phyloP scores from a whole-genome alignment of 306 rosid genomes.

The Carpinus viminea region DNA sequence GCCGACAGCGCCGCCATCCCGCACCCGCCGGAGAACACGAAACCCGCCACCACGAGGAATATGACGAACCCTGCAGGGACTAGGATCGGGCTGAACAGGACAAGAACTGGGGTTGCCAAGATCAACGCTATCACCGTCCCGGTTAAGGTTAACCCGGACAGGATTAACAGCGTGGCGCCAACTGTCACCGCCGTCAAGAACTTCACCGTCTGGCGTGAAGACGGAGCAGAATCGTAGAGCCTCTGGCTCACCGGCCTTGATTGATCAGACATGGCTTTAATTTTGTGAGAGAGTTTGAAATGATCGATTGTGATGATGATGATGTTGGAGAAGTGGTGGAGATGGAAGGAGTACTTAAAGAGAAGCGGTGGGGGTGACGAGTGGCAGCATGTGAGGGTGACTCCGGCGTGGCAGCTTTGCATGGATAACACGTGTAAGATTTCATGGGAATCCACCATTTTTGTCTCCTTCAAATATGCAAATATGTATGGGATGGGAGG shows the following conservation, averaged over 20 bases:
- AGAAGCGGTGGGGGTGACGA: constrained; percentile 24
- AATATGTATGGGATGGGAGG: no score
- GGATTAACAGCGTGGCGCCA: constrained; percentile 48
- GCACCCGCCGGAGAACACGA: constrained; percentile 51
- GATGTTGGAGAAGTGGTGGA: no score
- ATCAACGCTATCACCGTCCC: constrained; percentile 54
- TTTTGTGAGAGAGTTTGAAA: no score
- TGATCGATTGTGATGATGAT: no score
- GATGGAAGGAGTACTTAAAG: background rate
- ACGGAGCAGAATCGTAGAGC: constrained; percentile 4
- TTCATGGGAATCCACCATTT: constrained; percentile 5
- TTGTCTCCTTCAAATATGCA: no score
- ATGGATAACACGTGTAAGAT: constrained; percentile 3
- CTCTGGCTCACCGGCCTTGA: constrained; percentile 13
- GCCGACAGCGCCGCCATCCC: constrained; percentile 52
- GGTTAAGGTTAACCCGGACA: constrained; percentile 51
- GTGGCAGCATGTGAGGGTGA: constrained; percentile 31
- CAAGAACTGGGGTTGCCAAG: constrained; percentile 54
- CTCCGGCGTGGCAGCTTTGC: constrained; percentile 43
- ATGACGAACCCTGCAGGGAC: constrained; percentile 46
- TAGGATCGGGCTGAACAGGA: constrained; percentile 60
- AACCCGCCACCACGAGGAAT: constrained; percentile 40
- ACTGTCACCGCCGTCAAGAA: constrained; percentile 52
- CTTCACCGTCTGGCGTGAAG: constrained; percentile 46
- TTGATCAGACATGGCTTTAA: constrained; percentile 19